Conservation (phyloP, 345 rosid species). For the Populus deltoides region DNA sequence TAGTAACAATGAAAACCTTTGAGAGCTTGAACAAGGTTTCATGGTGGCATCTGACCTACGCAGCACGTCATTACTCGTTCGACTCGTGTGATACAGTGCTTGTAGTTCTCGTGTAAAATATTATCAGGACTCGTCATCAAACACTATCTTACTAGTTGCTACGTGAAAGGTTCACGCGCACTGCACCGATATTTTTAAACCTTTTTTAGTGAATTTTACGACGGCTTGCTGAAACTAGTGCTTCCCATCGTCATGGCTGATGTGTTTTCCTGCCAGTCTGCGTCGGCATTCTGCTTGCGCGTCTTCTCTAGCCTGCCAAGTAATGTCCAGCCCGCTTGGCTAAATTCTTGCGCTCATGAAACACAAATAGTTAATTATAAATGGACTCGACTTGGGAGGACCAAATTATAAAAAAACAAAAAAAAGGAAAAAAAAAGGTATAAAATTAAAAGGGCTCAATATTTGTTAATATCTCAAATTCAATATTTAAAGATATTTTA, state of each 20-base stretch:
- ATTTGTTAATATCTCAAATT: too few species aligned
- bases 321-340: neutral
- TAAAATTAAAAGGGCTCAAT: too few species aligned
- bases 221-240: constrained; percentile 3
- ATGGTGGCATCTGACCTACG: neutral
- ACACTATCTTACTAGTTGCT: neutral
- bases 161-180: neutral
- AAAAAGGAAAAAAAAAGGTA: too few species aligned
- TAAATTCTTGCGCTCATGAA: neutral
- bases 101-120: neutral
- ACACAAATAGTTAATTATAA: neutral
- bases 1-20: neutral
- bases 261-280: constrained; percentile 22
- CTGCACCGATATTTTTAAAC: neutral
- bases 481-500: too few species aligned
- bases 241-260: constrained; percentile 46
- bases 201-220: neutral
- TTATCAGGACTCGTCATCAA: neutral
- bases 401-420: too few species aligned
- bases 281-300: constrained; percentile 4
- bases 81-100: neutral
- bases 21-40: neutral
- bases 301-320: constrained; percentile 3
- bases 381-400: too few species aligned
- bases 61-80: neutral